Evolutionary conservation across 441 rosid genomes (phyloP).

Genomic region (Dalechampia spathulata): DNA sequence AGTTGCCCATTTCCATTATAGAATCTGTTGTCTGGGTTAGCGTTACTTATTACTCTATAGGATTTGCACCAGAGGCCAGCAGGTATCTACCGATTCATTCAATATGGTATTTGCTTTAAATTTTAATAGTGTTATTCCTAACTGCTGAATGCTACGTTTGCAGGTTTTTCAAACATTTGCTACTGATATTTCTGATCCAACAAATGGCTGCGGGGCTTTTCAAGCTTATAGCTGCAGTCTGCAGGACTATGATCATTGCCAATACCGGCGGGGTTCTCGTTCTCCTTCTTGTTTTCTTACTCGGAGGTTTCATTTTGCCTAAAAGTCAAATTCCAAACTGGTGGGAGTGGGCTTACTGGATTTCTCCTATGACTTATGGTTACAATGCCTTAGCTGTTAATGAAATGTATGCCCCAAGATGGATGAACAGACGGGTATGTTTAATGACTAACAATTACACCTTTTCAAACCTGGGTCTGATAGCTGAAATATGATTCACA

Average conservation of each 20-base stretch:
- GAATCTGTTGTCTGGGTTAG: conserved; percentile 61
- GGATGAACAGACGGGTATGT: conserved; percentile 51
- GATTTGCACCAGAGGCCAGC: conserved; percentile 69
- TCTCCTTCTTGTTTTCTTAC: conserved; percentile 55
- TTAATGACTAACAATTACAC: neutral
- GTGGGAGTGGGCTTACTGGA: conserved; percentile 92
- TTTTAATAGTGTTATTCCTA: neutral
- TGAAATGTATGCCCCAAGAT: conserved; percentile 72
- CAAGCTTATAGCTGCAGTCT: conserved; percentile 56
- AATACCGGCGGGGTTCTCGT: conserved; percentile 64
- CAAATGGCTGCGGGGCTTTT: conserved; percentile 85
- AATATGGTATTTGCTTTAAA: neutral
- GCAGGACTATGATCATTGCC: conserved; percentile 80
- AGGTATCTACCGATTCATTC: conserved; percentile 31
- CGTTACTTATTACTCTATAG: conserved; percentile 57
- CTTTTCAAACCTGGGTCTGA: conserved; percentile 19
- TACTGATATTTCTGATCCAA: conserved; percentile 54
- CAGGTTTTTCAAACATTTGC: conserved; percentile 76
- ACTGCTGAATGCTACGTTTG: neutral
- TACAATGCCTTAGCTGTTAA: conserved; percentile 62
- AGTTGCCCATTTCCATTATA: conserved; percentile 54
- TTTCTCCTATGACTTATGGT: conserved; percentile 66
- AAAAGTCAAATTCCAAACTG: conserved; percentile 54
- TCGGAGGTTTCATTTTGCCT: conserved; percentile 81
- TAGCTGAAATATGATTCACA: conserved; percentile 16